These are phyloP conservation scores for Globisporangium irregulare DNA, from an alignment of 352 stramenopile genomes.

Conservation along the genomic window DNA sequence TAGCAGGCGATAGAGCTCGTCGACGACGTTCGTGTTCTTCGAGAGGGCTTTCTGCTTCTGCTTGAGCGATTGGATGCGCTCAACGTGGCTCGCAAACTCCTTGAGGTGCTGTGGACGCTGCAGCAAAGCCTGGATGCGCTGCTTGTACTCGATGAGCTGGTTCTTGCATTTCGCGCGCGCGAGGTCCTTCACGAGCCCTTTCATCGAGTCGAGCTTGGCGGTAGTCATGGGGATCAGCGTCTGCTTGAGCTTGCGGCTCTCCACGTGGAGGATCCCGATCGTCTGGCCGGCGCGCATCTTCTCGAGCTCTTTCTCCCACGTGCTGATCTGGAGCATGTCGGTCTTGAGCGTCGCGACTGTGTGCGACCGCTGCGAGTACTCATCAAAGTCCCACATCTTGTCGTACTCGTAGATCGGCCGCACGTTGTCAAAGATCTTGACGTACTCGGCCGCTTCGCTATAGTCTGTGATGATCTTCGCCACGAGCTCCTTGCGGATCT, in stretches of 20 bases:
- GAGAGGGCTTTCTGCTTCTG: slow-evolving; percentile 73
- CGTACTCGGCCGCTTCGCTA: slow-evolving; percentile 84
- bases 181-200: slow-evolving; percentile 89
- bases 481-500: slow-evolving; percentile 75
- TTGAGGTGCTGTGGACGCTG: slow-evolving; percentile 88
- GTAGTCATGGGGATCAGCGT: slow-evolving; percentile 91
- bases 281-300: slow-evolving; percentile 91
- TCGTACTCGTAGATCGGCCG: slow-evolving; percentile 92
- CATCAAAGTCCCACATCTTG: slow-evolving; percentile 89
- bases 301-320: slow-evolving; percentile 93
- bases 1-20: slow-evolving; percentile 92
- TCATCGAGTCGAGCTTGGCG: slow-evolving; percentile 91
- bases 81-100: slow-evolving; percentile 89
- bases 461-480: slow-evolving; percentile 89
- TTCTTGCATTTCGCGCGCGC: slow-evolving; percentile 86
- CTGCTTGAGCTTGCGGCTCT: slow-evolving; percentile 92
- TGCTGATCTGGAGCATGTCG: slow-evolving; percentile 90
- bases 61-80: slow-evolving; percentile 73
- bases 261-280: slow-evolving; percentile 91
- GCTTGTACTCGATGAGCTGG: slow-evolving; percentile 89
- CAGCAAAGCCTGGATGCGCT: slow-evolving; percentile 81
- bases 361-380: slow-evolving; percentile 75
- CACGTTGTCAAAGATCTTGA: slow-evolving; percentile 91
- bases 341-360: slow-evolving; percentile 84
- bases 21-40: slow-evolving; percentile 89